Evolutionary conservation across 495 filamentous ascomycete genomes (phyloP).

Genomic region (Penicillium tannophilum): DNA sequence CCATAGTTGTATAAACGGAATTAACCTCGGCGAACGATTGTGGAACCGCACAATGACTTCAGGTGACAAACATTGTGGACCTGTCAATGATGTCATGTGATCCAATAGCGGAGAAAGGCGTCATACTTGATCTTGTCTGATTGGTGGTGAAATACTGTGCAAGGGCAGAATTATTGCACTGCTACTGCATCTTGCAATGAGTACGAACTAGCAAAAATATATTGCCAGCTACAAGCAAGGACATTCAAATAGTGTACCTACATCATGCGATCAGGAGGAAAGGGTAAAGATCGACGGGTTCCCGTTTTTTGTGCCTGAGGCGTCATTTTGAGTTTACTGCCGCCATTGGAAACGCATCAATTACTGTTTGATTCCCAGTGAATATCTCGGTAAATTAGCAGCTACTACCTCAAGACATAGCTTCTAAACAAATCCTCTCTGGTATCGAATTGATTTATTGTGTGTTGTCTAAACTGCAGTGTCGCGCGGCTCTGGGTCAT

Average conservation of each 20-base stretch:
- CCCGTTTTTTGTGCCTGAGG: background rate
- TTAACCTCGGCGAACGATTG: background rate
- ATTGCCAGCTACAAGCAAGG: background rate
- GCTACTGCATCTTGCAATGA: background rate
- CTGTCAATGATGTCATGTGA: conserved; percentile 9
- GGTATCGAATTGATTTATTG: background rate
- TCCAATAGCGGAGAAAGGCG: conserved; percentile 4
- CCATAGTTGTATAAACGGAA: conserved; percentile 28
- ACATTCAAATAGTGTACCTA: background rate
- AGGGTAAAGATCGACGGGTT: background rate
- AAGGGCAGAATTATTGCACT: background rate
- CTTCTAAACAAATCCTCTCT: background rate
- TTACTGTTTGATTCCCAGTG: too few species aligned
- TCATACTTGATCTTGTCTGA: background rate
- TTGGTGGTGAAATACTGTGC: background rate
- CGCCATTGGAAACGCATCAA: background rate
- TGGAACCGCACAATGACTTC: conserved; percentile 1
- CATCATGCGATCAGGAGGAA: background rate
- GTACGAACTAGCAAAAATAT: background rate
- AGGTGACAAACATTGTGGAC: conserved; percentile 4
- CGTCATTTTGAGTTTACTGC: background rate
- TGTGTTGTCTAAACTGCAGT: background rate
- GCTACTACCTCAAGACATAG: too few species aligned
- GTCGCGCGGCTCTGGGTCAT: background rate
- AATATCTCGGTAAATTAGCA: too few species aligned